phyloP scores from a whole-genome alignment of 805 yeast species.

The Spathaspora sp. region DNA sequence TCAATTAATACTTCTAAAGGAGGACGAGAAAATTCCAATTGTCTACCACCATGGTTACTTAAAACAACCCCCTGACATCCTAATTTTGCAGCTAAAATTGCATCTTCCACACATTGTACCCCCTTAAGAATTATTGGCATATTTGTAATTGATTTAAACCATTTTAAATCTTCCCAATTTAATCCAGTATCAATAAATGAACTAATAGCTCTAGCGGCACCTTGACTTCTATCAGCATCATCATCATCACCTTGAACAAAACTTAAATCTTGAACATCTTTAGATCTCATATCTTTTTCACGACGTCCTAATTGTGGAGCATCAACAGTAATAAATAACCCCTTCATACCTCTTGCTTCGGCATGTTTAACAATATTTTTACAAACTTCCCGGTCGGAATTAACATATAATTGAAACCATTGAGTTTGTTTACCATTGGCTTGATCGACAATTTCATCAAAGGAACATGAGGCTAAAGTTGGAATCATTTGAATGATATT shows the following conservation, averaged over 20 bases:
- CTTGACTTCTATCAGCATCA: slow-evolving; percentile 63
- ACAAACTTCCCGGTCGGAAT: slow-evolving; percentile 67
- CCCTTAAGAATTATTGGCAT: slow-evolving; percentile 55
- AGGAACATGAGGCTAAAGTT: slow-evolving; percentile 82
- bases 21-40: slow-evolving; percentile 58
- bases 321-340: slow-evolving; percentile 85
- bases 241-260: slow-evolving; percentile 47
- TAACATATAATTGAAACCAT: slow-evolving; percentile 88
- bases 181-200: slow-evolving; percentile 59
- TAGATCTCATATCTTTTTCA: slow-evolving; percentile 79
- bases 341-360: slow-evolving; percentile 71
- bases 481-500: slow-evolving; percentile 85
- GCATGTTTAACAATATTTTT: slow-evolving; percentile 63
- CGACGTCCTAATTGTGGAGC: slow-evolving; percentile 91
- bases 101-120: slow-evolving; percentile 64
- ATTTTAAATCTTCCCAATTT: slow-evolving; percentile 35
- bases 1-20: slow-evolving; percentile 61
- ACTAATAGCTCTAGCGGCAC: slow-evolving; percentile 86
- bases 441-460: slow-evolving; percentile 79
- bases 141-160: slow-evolving; percentile 37
- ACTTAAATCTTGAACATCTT: slow-evolving; percentile 45
- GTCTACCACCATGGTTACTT: slow-evolving; percentile 76
- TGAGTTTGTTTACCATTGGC: slow-evolving; percentile 66
- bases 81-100: slow-evolving; percentile 51
- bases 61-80: slow-evolving; percentile 63